phyloP scores from a whole-genome alignment of 441 rosid genomes.

The Biscutella laevigata region DNA sequence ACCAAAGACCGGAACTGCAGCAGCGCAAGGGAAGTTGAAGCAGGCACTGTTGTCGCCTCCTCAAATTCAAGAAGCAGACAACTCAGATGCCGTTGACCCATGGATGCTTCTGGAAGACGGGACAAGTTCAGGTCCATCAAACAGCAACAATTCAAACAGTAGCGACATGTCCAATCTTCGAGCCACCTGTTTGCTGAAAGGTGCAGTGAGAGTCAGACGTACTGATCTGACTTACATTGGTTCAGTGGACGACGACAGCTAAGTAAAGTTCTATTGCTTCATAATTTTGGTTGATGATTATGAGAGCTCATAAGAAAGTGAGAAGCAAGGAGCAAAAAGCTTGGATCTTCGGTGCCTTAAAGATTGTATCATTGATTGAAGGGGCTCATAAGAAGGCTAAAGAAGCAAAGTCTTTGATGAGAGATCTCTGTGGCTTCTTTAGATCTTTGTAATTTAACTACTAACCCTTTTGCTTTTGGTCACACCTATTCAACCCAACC shows the following conservation, averaged over 20 bases:
- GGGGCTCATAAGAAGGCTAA: conserved; percentile 14
- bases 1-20: conserved; percentile 35
- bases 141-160: conserved; percentile 39
- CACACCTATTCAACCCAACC: conserved; percentile 5
- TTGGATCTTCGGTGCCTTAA: conserved; percentile 23
- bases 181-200: conserved; percentile 90
- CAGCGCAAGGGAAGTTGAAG: conserved; percentile 42
- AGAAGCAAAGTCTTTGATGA: conserved; percentile 17
- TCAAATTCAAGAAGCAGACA: conserved; percentile 54
- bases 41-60: conserved; percentile 22
- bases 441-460: conserved; percentile 26
- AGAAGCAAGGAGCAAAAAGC: conserved; percentile 18
- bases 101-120: conserved; percentile 97
- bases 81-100: conserved; percentile 63
- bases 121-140: conserved; percentile 60
- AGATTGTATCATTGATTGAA: conserved; percentile 14
- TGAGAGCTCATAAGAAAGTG: conserved; percentile 5
- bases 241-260: conserved; percentile 87
- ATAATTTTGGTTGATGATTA: conserved; percentile 18
- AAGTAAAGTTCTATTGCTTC: conserved; percentile 21
- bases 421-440: conserved; percentile 21
- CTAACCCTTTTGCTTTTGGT: conserved; percentile 29
- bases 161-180: conserved; percentile 69
- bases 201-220: conserved; percentile 81
- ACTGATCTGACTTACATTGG: conserved; percentile 83